These are phyloP conservation scores for Eucalyptus microcorys DNA, from an alignment of 345 rosid species.

Conservation along the genomic window DNA sequence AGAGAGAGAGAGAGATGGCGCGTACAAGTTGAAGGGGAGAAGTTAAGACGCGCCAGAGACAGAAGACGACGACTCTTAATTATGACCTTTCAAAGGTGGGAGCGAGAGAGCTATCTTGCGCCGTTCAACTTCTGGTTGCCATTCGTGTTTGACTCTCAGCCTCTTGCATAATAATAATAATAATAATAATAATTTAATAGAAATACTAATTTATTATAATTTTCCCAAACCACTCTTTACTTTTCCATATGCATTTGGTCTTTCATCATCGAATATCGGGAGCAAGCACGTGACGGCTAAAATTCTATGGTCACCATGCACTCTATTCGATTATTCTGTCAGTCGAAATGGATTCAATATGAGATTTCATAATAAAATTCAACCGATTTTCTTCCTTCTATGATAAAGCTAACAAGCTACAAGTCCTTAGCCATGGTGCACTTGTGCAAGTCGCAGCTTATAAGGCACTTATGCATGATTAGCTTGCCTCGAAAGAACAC, in stretches of 20 bases:
- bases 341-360: accelerated
- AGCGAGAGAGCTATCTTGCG: neutral
- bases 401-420: neutral
- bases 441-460: neutral
- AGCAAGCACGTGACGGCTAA: neutral
- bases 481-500: neutral
- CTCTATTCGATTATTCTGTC: too few species aligned
- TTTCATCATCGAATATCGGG: neutral
- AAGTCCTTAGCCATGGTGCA: neutral
- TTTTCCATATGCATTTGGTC: too few species aligned
- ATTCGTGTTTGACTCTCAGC: neutral
- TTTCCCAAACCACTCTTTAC: neutral
- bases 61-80: neutral
- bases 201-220: too few species aligned
- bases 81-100: neutral
- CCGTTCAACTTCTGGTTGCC: neutral
- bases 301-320: too few species aligned
- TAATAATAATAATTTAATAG: neutral
- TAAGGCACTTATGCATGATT: neutral
- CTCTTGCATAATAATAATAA: neutral
- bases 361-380: neutral
- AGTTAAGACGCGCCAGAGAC: neutral
- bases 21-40: slow-evolving; percentile 3
- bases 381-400: neutral
- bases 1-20: neutral